These are phyloP conservation scores for Calendula officinalis DNA, from an alignment of 129 eudicot species.

Conservation along the genomic window DNA sequence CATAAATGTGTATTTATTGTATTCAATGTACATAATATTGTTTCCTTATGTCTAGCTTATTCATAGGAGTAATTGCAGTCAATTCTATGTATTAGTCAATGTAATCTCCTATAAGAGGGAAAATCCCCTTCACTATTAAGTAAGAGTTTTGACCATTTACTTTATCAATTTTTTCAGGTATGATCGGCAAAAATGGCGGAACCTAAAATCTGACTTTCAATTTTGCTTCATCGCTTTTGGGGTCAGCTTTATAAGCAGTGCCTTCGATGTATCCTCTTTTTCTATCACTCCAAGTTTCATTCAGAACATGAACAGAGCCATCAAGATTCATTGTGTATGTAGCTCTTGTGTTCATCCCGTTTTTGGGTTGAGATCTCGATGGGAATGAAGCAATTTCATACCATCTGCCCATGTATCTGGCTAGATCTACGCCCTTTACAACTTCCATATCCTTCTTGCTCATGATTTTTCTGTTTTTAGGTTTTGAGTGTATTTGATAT, in stretches of 20 bases:
- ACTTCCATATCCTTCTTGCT: slow-evolving; percentile 57
- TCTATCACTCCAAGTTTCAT: slow-evolving; percentile 81
- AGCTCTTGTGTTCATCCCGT: slow-evolving; percentile 71
- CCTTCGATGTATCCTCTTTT: slow-evolving; percentile 80
- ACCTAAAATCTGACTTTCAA: slow-evolving; percentile 80
- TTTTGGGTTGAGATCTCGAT: slow-evolving; percentile 62
- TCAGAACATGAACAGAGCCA: slow-evolving; percentile 69
- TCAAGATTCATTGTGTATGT: slow-evolving; percentile 65
- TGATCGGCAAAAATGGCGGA: slow-evolving; percentile 86
- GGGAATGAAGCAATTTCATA: slow-evolving; percentile 90
- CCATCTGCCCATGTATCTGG: slow-evolving; percentile 86
- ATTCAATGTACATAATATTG: background rate
- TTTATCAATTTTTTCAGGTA: slow-evolving; percentile 37
- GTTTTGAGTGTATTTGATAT: background rate
- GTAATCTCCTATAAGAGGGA: too few relatives aligned
- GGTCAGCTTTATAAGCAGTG: slow-evolving; percentile 72
- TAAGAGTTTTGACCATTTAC: too few relatives aligned
- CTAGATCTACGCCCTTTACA: slow-evolving; percentile 62
- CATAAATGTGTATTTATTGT: too few relatives aligned
- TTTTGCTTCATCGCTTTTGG: slow-evolving; percentile 81
- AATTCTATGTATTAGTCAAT: too few relatives aligned
- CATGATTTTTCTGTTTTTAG: background rate
- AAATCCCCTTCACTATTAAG: too few relatives aligned
- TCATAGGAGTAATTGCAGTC: too few relatives aligned
- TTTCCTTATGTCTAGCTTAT: too few relatives aligned